Percentiles rank a stretch among this genome's conserved stretches.
Evolutionary conservation across 2,329 filamentous ascomycete genomes (phyloP).

Genomic region (Ophiostoma sp.): DNA sequence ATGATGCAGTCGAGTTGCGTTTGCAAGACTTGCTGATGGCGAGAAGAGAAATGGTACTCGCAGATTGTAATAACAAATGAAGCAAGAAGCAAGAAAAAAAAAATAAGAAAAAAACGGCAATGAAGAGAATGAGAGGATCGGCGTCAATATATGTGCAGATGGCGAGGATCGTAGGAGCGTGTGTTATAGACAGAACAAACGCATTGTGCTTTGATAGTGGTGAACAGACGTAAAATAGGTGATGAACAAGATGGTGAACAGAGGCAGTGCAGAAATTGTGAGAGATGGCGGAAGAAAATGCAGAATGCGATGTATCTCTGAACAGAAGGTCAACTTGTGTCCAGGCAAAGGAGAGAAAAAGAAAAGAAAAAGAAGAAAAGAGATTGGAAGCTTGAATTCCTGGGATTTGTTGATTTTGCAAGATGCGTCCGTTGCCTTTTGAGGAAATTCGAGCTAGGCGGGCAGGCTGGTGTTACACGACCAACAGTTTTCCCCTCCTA

Average conservation of each 20-base stretch:
- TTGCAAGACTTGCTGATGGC: too few relatives aligned
- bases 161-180: not conserved
- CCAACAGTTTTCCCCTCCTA: not conserved
- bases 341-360: not conserved
- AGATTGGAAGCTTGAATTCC: not conserved
- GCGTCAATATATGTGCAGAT: not conserved
- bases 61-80: not conserved
- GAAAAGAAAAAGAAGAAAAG: not conserved
- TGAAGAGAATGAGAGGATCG: conserved; percentile 3
- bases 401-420: not conserved
- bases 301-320: not conserved
- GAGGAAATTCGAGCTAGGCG: conserved; percentile 5
- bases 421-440: not conserved
- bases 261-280: not conserved
- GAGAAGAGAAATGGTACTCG: too few relatives aligned
- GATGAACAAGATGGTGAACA: not conserved
- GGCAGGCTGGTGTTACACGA: not conserved
- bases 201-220: conserved; percentile 2
- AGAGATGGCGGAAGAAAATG: not conserved
- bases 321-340: not conserved
- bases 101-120: not conserved
- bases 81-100: not conserved
- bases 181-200: conserved; percentile 1
- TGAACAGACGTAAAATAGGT: conserved; percentile 3
- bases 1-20: too few relatives aligned